Evolutionary conservation across 164 flowering plant species (phyloP).

Genomic region (Aristolochia contorta): DNA sequence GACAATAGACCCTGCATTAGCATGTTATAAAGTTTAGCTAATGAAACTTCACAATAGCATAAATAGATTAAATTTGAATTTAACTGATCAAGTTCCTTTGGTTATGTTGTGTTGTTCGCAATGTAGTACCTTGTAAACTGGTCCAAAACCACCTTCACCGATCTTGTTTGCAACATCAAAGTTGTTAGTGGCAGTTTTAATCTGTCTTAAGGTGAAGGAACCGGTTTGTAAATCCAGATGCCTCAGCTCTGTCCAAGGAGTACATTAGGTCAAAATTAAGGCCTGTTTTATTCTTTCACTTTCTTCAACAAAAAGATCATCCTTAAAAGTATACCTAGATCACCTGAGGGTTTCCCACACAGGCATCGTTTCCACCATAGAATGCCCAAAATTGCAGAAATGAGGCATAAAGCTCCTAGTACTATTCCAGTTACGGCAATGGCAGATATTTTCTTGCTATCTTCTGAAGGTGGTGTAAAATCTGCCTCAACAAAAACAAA

Average conservation of each 20-base stretch:
- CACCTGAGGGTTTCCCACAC: slow-evolving; percentile 9
- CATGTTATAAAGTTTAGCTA: not conserved
- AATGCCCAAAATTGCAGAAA: slow-evolving; percentile 21
- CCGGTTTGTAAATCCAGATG: slow-evolving; percentile 31
- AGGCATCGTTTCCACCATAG: slow-evolving; percentile 43
- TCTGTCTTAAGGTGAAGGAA: slow-evolving; percentile 39
- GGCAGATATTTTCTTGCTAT: slow-evolving; percentile 17
- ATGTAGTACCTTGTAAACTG: slow-evolving; percentile 45
- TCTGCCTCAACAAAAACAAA: slow-evolving; percentile 9
- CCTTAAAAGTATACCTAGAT: slow-evolving; percentile 10
- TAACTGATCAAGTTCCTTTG: not conserved
- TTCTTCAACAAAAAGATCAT: not conserved
- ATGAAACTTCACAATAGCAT: not conserved
- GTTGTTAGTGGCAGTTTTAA: slow-evolving; percentile 38
- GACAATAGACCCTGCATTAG: slow-evolving; percentile 15
- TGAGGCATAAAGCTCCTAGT: slow-evolving; percentile 8
- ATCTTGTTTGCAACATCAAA: slow-evolving; percentile 41
- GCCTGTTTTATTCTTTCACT: not conserved
- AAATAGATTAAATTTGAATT: too few relatives aligned
- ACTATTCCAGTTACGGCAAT: slow-evolving; percentile 30
- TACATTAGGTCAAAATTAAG: not conserved
- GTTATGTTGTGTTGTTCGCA: not conserved
- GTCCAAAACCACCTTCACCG: slow-evolving; percentile 71
- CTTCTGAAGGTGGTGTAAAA: slow-evolving; percentile 15
- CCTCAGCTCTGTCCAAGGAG: slow-evolving; percentile 19